Conservation (phyloP, 495 filamentous ascomycete genomes). For the Penicillium malachiteum region DNA sequence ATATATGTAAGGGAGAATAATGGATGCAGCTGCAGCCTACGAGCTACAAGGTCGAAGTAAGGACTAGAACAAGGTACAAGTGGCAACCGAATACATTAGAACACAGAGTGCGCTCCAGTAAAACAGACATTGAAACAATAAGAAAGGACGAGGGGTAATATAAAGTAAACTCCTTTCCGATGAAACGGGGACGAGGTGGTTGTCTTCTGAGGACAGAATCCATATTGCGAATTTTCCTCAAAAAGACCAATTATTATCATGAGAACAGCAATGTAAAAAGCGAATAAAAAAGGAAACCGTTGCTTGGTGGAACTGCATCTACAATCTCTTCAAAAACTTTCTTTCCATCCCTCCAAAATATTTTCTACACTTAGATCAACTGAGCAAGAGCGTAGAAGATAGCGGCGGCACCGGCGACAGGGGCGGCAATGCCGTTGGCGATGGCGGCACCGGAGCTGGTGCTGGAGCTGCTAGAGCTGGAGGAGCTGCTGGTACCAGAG, state of each 20-base stretch:
- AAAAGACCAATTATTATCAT: conserved; percentile 51
- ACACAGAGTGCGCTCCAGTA: conserved; percentile 8
- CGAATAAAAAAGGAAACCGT: conserved; percentile 28
- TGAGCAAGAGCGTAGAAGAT: conserved; percentile 46
- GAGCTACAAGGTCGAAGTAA: background rate
- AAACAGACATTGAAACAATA: conserved; percentile 21
- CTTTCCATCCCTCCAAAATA: conserved; percentile 5
- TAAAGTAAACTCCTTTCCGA: conserved; percentile 28
- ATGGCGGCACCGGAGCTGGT: conserved; percentile 35
- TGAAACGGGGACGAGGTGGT: conserved; percentile 13
- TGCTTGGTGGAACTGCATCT: conserved; percentile 37
- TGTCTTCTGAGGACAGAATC: conserved; percentile 29
- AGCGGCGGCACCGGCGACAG: conserved; percentile 44
- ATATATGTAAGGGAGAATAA: too few species aligned
- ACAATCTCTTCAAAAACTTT: conserved; percentile 20
- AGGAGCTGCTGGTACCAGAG: conserved; percentile 24
- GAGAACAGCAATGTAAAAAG: conserved; percentile 41
- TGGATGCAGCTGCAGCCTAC: too few species aligned
- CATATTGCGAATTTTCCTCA: conserved; percentile 38
- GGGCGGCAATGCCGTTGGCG: conserved; percentile 39
- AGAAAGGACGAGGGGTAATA: conserved; percentile 18
- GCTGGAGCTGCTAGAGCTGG: conserved; percentile 38
- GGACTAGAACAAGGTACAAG: conserved; percentile 13
- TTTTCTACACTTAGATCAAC: conserved; percentile 40
- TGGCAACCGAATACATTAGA: conserved; percentile 29